Evolutionary conservation across 2,329 filamentous ascomycete species (phyloP).

Genomic region (Venturiaceae sp.): DNA sequence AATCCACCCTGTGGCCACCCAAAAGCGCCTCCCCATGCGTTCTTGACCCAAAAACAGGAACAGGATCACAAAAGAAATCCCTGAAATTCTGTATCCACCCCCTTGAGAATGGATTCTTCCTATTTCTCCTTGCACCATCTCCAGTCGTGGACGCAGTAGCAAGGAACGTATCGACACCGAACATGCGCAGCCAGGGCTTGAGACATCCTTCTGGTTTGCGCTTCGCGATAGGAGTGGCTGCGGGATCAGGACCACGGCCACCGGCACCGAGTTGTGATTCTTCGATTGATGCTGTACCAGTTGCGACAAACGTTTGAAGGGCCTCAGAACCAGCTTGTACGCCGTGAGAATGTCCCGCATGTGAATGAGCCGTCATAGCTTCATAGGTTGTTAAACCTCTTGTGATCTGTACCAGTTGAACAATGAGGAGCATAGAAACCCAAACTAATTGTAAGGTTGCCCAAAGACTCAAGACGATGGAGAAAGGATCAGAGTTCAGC

Average conservation of each 20-base stretch:
- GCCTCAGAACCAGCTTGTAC: constrained; percentile 38
- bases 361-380: constrained; percentile 77
- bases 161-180: constrained; percentile 90
- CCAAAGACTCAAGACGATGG: constrained; percentile 72
- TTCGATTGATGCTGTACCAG: constrained; percentile 53
- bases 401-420: constrained; percentile 86
- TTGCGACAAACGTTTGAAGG: constrained; percentile 66
- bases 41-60: constrained; percentile 66
- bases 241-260: constrained; percentile 55
- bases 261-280: constrained; percentile 60
- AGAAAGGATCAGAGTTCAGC: constrained; percentile 75
- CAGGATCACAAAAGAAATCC: constrained; percentile 93
- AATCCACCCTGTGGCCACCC: constrained; percentile 73
- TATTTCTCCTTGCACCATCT: constrained; percentile 38
- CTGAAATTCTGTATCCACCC: constrained; percentile 83
- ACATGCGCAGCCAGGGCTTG: constrained; percentile 69
- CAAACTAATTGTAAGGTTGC: constrained; percentile 76
- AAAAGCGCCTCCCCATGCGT: constrained; percentile 67
- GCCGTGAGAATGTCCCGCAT: constrained; percentile 40
- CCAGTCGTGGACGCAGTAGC: constrained; percentile 76
- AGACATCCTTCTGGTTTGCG: constrained; percentile 51
- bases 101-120: constrained; percentile 68
- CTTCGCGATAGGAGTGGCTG: constrained; percentile 28
- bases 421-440: constrained; percentile 94
- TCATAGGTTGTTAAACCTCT: constrained; percentile 94